Evolutionary conservation across 2,329 filamentous ascomycete genomes (phyloP).

Genomic region (Penicillium sclerotiorum): DNA sequence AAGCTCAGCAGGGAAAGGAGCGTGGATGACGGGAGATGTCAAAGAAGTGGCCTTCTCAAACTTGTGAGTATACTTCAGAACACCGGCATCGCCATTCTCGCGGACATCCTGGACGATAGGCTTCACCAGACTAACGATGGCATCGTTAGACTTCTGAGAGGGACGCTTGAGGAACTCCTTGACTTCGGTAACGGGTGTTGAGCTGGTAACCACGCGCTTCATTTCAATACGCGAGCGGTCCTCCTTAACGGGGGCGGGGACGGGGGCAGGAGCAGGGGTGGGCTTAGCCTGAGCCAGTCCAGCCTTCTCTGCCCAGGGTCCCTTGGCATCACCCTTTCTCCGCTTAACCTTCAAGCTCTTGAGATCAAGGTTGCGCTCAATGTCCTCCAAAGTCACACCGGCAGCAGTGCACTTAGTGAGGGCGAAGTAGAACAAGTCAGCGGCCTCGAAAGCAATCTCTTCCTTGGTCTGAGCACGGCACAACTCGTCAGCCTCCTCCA

Average conservation of each 20-base stretch:
- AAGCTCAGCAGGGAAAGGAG: constrained; percentile 80
- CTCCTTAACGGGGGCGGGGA: constrained; percentile 53
- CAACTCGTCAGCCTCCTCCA: constrained; percentile 96
- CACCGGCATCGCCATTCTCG: constrained; percentile 78
- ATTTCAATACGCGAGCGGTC: constrained; percentile 72
- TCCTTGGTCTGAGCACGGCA: constrained; percentile 81
- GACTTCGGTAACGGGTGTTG: constrained; percentile 66
- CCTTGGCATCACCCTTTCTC: constrained; percentile 90
- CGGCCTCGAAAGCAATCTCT: constrained; percentile 90
- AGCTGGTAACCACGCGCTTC: constrained; percentile 72
- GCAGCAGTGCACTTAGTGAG: constrained; percentile 84
- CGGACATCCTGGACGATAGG: constrained; percentile 91
- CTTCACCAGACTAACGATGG: constrained; percentile 85
- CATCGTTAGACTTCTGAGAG: constrained; percentile 91
- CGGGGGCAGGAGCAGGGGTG: constrained; percentile 35
- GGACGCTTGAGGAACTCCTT: constrained; percentile 78
- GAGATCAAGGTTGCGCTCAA: constrained; percentile 87
- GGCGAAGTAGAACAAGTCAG: constrained; percentile 94
- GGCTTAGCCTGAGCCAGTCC: constrained; percentile 56
- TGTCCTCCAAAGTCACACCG: constrained; percentile 82
- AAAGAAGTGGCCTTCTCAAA: constrained; percentile 95
- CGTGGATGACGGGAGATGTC: constrained; percentile 83
- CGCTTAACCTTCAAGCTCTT: constrained; percentile 96
- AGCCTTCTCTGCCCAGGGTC: constrained; percentile 84
- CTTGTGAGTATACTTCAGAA: constrained; percentile 93